Percentiles rank a stretch among this genome's conserved stretches.
Conservation (phyloP, 108 stramenopile genomes). For the Discostella stelligeroides region DNA sequence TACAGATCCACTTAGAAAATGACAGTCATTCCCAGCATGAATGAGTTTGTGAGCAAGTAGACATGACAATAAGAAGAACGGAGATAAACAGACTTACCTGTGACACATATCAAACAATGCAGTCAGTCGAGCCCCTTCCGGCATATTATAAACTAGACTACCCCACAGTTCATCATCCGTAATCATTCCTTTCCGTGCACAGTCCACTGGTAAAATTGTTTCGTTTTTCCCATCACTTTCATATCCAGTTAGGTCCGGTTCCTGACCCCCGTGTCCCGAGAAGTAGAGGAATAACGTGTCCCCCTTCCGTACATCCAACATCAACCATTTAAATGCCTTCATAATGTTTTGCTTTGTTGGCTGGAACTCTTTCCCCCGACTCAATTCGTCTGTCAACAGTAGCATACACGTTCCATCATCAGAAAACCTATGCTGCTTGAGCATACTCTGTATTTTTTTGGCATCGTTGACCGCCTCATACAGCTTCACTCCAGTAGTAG, state of each 20-base stretch:
- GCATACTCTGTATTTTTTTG: constrained; percentile 54
- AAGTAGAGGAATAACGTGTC: constrained; percentile 48
- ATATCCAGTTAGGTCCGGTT: constrained; percentile 63
- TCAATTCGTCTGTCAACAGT: constrained; percentile 58
- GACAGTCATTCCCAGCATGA: too few species aligned
- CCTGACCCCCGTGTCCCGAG: constrained; percentile 74
- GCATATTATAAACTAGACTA: constrained; percentile 63
- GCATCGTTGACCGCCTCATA: constrained; percentile 75
- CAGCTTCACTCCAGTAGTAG: constrained; percentile 60
- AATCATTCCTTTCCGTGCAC: constrained; percentile 58
- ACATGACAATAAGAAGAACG: too few species aligned
- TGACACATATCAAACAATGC: constrained; percentile 88
- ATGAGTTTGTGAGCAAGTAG: too few species aligned
- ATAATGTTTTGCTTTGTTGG: constrained; percentile 51
- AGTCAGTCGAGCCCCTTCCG: constrained; percentile 72
- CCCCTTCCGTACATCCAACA: constrained; percentile 44
- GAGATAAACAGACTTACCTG: too few species aligned
- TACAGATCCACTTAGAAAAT: constrained; percentile 60
- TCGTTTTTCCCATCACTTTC: constrained; percentile 86
- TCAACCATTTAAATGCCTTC: constrained; percentile 53
- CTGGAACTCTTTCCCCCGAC: constrained; percentile 33
- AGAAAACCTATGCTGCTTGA: constrained; percentile 29
- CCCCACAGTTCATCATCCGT: constrained; percentile 78
- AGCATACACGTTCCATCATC: constrained; percentile 51
- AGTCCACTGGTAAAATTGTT: constrained; percentile 84